Evolutionary conservation across 2,329 filamentous ascomycete genomes (phyloP).

Genomic region (Verticillium nonalfalfae): DNA sequence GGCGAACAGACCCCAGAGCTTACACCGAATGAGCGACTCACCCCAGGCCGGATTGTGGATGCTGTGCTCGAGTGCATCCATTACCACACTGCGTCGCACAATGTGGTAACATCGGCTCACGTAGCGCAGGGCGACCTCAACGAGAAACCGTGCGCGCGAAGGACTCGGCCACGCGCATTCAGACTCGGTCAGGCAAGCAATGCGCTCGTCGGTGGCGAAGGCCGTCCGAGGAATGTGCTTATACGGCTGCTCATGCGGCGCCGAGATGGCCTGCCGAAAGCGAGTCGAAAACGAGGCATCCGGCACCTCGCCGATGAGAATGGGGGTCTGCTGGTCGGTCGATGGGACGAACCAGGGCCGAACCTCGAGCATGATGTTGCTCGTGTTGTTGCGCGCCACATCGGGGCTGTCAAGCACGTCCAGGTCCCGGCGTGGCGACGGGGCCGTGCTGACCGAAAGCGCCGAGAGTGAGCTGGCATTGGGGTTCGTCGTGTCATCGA

Average conservation of each 20-base stretch:
- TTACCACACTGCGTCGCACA: conserved; percentile 28
- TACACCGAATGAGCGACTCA: conserved; percentile 27
- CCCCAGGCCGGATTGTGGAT: conserved; percentile 25
- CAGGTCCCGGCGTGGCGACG: not conserved
- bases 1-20: conserved; percentile 36
- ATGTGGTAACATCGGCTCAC: conserved; percentile 34
- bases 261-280: conserved; percentile 25
- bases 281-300: conserved; percentile 29
- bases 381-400: conserved; percentile 8
- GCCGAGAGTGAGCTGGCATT: not conserved
- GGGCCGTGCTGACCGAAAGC: not conserved
- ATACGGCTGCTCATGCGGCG: conserved; percentile 13
- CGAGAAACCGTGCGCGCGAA: conserved; percentile 26
- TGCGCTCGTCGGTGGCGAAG: conserved; percentile 23
- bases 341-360: conserved; percentile 27
- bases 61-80: conserved; percentile 27
- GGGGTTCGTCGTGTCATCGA: not conserved
- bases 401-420: conserved; percentile 3
- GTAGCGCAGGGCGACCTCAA: conserved; percentile 33
- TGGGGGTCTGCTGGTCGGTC: conserved; percentile 23
- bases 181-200: conserved; percentile 19
- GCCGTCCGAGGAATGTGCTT: conserved; percentile 25
- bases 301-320: conserved; percentile 27
- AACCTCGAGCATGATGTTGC: conserved; percentile 13
- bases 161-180: conserved; percentile 30